Evolutionary conservation across 208 protist genomes (phyloP), one percentile per base, ranked within the genome.

Genomic region (Porcisia hertigi): DNA sequence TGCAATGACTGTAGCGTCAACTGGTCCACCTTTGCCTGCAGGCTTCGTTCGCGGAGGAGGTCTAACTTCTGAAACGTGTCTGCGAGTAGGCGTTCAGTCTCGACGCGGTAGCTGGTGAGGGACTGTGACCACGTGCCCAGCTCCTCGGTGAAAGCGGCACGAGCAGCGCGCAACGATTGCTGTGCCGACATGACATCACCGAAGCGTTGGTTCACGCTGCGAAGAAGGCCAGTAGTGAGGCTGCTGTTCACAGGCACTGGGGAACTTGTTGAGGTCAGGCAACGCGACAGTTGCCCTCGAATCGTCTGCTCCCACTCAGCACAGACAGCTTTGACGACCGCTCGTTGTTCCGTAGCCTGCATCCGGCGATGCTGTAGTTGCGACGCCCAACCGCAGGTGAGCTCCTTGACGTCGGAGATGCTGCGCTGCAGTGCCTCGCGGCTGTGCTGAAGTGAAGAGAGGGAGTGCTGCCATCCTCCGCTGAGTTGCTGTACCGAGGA

Each of bases 201-300:
- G 20, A 82, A 25, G 5, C 62, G 78, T 0, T 34, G 16, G 4
- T 36, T 55, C 58, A 77, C 43, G 41, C 52, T 58, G 11, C 52
- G 59, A 1, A 82, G 67, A 20, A 73, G 39, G 11, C 52, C 6
- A 9, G 69, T 75, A 4, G 73, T 58, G 43, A 82, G 72, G 59
- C 52, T 49, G 1, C 45, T 72, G 12, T 39, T 25, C 1, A 30
- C 20, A 16, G 78, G 73, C 53, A 82, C 66, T 5, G 67, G 16
- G 2, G 78, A 12, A 43, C 55, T 66, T 9, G 67, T 34, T 45
- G 49, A 20, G 0, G 78, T 78, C 6, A 82, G 53, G 69, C 78
- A 78, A 0, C 45, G 47, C n/a, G 78, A 76, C 52, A 82, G 73
- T 60, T 82, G 59, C 23, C 53, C 8, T 5, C 78, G 78, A 39